phyloP scores from a whole-genome alignment of 768 basidiomycete species.

The Albatrellus ellisii region DNA sequence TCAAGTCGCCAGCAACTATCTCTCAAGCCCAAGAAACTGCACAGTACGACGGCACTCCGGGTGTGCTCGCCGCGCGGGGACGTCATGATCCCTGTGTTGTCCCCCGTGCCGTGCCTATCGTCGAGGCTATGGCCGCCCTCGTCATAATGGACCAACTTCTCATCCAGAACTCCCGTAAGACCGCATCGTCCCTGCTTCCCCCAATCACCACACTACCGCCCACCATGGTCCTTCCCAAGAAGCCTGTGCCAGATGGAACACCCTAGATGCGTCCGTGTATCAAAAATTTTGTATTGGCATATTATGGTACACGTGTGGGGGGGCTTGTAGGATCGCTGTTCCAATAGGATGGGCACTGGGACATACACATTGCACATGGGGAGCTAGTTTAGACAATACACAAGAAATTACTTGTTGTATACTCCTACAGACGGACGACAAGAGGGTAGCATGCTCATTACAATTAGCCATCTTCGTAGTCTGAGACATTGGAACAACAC shows the following conservation, averaged over 20 bases:
- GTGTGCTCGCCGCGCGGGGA: constrained; percentile 81
- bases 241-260: neutral
- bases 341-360: no score
- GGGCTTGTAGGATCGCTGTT: neutral
- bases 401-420: neutral
- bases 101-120: constrained; percentile 93
- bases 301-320: neutral
- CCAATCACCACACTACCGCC: constrained; percentile 81
- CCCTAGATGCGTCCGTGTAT: neutral
- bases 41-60: constrained; percentile 85
- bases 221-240: constrained; percentile 50
- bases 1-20: constrained; percentile 98
- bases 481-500: constrained; percentile 36
- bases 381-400: no score
- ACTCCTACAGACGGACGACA: neutral
- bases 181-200: constrained; percentile 68
- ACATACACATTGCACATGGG: no score
- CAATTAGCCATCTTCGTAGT: constrained; percentile 39
- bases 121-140: constrained; percentile 93
- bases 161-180: constrained; percentile 73
- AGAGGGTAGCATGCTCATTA: constrained; percentile 12
- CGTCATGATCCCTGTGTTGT: constrained; percentile 98
- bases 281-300: neutral
- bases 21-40: constrained; percentile 84
- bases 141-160: constrained; percentile 92